Base-by-base conservation (phyloP, 2,329 filamentous ascomycete species). In the Colletotrichum tropicale region DNA sequence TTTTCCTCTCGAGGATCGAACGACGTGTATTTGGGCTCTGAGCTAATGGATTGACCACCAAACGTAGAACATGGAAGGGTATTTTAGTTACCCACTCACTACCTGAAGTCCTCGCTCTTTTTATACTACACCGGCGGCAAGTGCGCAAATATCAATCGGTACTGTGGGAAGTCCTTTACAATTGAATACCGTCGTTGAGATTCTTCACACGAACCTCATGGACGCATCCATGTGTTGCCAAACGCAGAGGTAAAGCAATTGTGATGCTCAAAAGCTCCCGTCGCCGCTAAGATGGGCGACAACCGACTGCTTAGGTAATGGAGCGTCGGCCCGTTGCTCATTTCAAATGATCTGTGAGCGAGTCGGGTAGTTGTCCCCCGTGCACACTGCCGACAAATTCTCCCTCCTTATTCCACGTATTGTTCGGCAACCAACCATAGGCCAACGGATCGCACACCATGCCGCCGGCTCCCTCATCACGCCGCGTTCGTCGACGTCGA, bases 401-500 rank as follows among this genome's bases (percentile, higher is more conserved):
- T 28, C 30, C 8, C n/a, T 52, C 36, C 43, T 67, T 15, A 18
- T 48, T 16, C 26, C 24, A 65, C 30, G 3, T 15, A n/a, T 21
- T 52, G n/a, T 52, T 21, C n/a, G 43, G 43, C 43, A 52, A 52
- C 36, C 5, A 13, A 15, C 28, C 18, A 34, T 10, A 6, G 13
- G n/a, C 43, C 13, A 28, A 34, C 18, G 10, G 8, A 24, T 24
- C n/a, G 21, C 26, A 15, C n/a, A 34, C 18, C 30, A 36, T 56
- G 28, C 21, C 65, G 28, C 43, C 65, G 8, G 28, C 24, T 24
- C n/a, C 48, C 1, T 56, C 43, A 12, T 48, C 43, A 8, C 43
- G 65, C 43, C 65, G 65, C n/a, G 30, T 67, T 5, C 74, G 77
- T 43, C 77, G 79, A 21, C 78, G 80, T 28, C 75, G 80, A 24